These are phyloP conservation scores for Glycyrrhiza uralensis DNA, from an alignment of 306 rosid genomes.

Conservation along the genomic window DNA sequence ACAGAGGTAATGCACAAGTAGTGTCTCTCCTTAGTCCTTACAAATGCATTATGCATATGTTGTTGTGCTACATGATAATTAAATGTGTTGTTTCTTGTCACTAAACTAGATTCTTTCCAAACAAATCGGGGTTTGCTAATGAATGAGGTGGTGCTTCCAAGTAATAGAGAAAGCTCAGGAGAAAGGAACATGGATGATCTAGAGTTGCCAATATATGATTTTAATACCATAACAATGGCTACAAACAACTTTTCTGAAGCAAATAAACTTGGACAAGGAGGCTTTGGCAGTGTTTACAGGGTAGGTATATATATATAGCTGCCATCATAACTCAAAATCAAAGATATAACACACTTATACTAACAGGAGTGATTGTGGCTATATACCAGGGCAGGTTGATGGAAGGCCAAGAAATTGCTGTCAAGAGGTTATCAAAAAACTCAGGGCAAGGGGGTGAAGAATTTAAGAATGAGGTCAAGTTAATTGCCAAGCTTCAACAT, in stretches of 20 bases:
- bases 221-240: slow-evolving; percentile 37
- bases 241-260: slow-evolving; percentile 42
- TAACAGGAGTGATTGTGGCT: slow-evolving; percentile 15
- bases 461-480: slow-evolving; percentile 62
- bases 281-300: slow-evolving; percentile 57
- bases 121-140: slow-evolving; percentile 51
- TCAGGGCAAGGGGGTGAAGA: slow-evolving; percentile 72
- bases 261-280: slow-evolving; percentile 58
- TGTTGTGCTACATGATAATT: not conserved
- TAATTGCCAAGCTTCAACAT: slow-evolving; percentile 74
- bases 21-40: not conserved
- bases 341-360: not conserved
- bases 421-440: slow-evolving; percentile 60
- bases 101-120: slow-evolving; percentile 44
- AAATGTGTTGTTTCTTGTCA: slow-evolving; percentile 3
- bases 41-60: not conserved
- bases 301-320: slow-evolving; percentile 25
- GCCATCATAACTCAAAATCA: not conserved
- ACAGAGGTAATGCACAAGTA: slow-evolving; percentile 38
- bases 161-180: slow-evolving; percentile 39
- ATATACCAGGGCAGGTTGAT: slow-evolving; percentile 51
- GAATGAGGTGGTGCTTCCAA: slow-evolving; percentile 44
- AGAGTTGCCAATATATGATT: slow-evolving; percentile 53
- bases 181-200: slow-evolving; percentile 44
- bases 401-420: slow-evolving; percentile 69